Percentiles rank a stretch among this genome's conserved stretches.
Conservation (phyloP, 345 rosid genomes). For the Arabis hirsuta region DNA sequence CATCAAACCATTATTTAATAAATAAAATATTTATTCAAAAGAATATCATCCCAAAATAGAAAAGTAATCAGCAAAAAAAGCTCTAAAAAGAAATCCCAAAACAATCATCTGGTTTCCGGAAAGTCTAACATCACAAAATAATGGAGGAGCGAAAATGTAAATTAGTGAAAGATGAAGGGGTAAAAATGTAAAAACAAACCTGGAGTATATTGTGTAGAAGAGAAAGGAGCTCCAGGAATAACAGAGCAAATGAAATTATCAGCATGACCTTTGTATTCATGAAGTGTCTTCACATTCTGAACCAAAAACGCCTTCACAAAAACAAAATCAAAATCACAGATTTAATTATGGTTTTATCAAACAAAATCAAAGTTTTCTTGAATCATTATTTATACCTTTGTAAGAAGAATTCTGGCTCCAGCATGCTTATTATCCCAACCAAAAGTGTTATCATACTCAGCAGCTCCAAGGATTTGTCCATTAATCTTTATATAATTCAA, state of each 20-base stretch:
- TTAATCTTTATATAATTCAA: constrained; percentile 73
- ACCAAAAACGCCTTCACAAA: constrained; percentile 71
- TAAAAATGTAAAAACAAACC: constrained; percentile 49
- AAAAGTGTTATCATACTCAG: constrained; percentile 79
- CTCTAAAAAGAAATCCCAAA: background rate
- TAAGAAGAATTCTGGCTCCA: constrained; percentile 89
- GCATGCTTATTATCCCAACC: constrained; percentile 98
- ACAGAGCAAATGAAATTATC: constrained; percentile 95
- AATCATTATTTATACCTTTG: constrained; percentile 61
- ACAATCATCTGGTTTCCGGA: background rate
- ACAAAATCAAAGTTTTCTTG: background rate
- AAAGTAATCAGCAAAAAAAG: constrained; percentile 35
- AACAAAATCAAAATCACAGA: background rate
- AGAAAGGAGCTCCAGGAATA: constrained; percentile 83
- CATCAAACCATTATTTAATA: background rate
- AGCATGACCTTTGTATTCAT: constrained; percentile 93
- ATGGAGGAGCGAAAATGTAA: background rate
- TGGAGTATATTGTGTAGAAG: constrained; percentile 83
- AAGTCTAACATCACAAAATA: constrained; percentile 6
- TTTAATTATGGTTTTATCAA: background rate
- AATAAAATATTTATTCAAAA: constrained; percentile 8
- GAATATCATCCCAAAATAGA: background rate
- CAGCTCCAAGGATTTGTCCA: constrained; percentile 87
- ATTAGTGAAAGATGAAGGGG: constrained; percentile 13
- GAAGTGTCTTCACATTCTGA: constrained; percentile 71